Evolutionary conservation across 768 basidiomycete genomes (phyloP), one percentile per base, ranked within the genome.

Genomic region (Solioccasus polychromus): DNA sequence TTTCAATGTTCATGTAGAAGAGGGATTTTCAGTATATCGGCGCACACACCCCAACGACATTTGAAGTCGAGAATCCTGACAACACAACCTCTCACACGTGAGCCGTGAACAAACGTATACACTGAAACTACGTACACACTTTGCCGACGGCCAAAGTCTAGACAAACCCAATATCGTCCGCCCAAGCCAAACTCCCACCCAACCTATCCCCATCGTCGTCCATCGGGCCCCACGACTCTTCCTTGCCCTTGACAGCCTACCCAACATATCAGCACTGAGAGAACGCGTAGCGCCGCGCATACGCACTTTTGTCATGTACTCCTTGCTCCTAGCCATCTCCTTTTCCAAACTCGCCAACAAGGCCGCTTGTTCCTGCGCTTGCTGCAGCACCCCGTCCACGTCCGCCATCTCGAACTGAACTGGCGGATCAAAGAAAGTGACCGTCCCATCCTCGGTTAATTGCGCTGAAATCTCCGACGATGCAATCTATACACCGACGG

Each of bases 271-370:
- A 45, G 40, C 18, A 28, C 34, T 36, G 11, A 31, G 2, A 20
- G 22, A 31, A 20, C 17, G 8, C 24, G n/a, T 8, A 8, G 11
- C 31, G 8, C 5, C 7, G 14, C 31, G 31, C 6, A 26, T 11
- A 12, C 69, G 38, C 25, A 85, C 87, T 79, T 91, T 92, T 25
- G 57, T 70, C 55, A 92, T 59, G 50, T 81, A 92, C 36, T 91
- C 90, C 55, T 73, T 84, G 61, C 82, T 84, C 59, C 75, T 70
- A 31, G 74, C 78, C 55, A 84, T 64, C 39, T 63, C 55, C 29
- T 40, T 51, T 43, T 66, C 60, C 8, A 68, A 31, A 31, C 35
- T 50, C 5, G 51, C 48, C 37, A 68, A 51, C 5, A 54, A 34
- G 10, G 53, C 17, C 5, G 58, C 58, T 23, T 68, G 85, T 36